A percentile compares a stretch with the other conserved stretches of the same genome.
Evolutionary conservation across 768 basidiomycete species (phyloP).

Genomic region (Lepiota brunneoincarnata): DNA sequence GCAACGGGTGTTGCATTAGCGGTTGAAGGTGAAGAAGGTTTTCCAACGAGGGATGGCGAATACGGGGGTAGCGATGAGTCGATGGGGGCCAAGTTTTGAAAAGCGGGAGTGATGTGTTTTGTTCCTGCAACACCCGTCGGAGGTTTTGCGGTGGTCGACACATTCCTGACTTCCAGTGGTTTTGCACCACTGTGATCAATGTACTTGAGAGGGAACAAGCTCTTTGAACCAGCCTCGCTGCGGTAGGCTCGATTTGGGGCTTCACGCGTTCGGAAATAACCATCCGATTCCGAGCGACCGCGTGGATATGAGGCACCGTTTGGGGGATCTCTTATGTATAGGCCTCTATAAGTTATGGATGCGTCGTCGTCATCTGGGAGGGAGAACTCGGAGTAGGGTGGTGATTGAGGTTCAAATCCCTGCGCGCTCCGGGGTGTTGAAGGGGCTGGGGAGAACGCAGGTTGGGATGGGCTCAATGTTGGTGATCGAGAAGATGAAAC

Average conservation of each 20-base stretch:
- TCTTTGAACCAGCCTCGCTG: not conserved
- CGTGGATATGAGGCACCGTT: not conserved
- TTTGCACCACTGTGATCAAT: not conserved
- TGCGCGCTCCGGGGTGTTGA: not conserved
- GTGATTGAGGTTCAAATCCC: conserved; percentile 3
- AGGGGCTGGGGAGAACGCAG: not conserved
- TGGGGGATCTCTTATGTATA: not conserved
- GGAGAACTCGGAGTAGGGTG: conserved; percentile 1
- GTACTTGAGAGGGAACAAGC: conserved; percentile 5
- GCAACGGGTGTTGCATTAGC: not conserved
- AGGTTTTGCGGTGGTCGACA: not conserved
- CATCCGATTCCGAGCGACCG: not conserved
- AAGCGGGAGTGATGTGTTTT: not conserved
- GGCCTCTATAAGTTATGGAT: not conserved
- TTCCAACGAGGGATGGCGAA: not conserved
- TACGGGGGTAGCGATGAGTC: not conserved
- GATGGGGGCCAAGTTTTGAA: not conserved
- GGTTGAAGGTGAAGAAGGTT: not conserved
- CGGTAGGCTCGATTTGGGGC: not conserved
- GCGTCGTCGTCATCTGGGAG: not conserved
- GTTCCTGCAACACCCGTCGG: not conserved
- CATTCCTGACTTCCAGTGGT: not conserved
- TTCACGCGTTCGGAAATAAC: not conserved
- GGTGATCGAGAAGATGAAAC: not conserved
- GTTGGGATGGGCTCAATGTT: not conserved